A percentile compares a stretch with the other conserved stretches of the same genome.
These are phyloP conservation scores for Royoungia palumana DNA, from an alignment of 768 basidiomycete species.

Conservation along the genomic window DNA sequence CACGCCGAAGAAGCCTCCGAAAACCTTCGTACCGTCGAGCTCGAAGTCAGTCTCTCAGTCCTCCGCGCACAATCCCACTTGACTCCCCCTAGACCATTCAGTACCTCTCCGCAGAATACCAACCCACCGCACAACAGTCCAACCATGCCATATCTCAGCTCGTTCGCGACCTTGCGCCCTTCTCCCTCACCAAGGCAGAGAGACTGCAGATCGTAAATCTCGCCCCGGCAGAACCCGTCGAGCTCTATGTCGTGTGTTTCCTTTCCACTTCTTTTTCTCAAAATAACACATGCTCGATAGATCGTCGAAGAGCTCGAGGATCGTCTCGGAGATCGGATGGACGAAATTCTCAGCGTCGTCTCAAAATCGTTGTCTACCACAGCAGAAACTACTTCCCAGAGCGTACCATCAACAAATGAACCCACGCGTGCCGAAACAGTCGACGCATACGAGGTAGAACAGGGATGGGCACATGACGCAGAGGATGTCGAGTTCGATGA, in stretches of 20 bases:
- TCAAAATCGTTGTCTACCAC: conserved; percentile 36
- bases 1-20: conserved; percentile 61
- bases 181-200: conserved; percentile 83
- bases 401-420: neutral
- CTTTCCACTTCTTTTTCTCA: neutral
- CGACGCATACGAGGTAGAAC: conserved; percentile 22
- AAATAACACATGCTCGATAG: conserved; percentile 38
- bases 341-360: conserved; percentile 62
- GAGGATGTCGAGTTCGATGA: conserved; percentile 65
- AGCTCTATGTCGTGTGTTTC: conserved; percentile 61
- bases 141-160: conserved; percentile 61
- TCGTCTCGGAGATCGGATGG: conserved; percentile 66
- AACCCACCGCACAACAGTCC: conserved; percentile 65
- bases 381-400: neutral
- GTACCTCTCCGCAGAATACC: conserved; percentile 73
- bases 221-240: conserved; percentile 75
- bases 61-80: neutral
- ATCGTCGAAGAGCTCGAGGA: conserved; percentile 91
- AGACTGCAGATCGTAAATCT: conserved; percentile 92
- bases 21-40: conserved; percentile 81
- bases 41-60: conserved; percentile 44
- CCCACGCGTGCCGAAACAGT: conserved; percentile 1
- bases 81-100: conserved; percentile 64
- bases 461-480: conserved; percentile 34
- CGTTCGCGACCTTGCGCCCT: conserved; percentile 61